Conservation (phyloP, 2,329 filamentous ascomycete species). For the Colletotrichum truncatum region DNA sequence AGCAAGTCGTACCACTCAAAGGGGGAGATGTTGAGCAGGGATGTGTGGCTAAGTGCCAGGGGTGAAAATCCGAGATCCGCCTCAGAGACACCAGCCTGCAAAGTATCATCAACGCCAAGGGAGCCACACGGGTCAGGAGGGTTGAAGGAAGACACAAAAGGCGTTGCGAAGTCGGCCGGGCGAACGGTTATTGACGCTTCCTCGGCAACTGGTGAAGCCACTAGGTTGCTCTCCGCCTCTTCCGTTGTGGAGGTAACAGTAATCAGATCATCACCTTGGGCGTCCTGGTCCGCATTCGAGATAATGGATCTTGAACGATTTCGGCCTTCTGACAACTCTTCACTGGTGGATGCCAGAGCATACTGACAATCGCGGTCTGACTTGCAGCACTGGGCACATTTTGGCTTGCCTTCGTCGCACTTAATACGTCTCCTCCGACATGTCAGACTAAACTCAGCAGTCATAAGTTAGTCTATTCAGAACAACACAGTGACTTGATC, state of each 20-base stretch:
- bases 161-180: background rate
- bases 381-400: slow-evolving; percentile 41
- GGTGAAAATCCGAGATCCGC: slow-evolving; percentile 16
- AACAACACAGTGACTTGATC: background rate
- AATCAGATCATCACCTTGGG: background rate
- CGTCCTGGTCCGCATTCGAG: background rate
- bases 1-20: slow-evolving; percentile 27
- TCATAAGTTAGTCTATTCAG: background rate
- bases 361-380: slow-evolving; percentile 13
- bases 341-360: background rate
- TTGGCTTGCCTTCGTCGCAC: slow-evolving; percentile 42
- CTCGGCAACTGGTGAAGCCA: background rate
- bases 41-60: slow-evolving; percentile 11
- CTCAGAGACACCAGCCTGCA: background rate
- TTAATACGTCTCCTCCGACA: slow-evolving; percentile 46
- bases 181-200: background rate
- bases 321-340: background rate
- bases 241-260: background rate
- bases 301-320: background rate
- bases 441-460: slow-evolving; percentile 37
- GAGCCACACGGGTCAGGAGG: background rate
- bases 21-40: slow-evolving; percentile 20
- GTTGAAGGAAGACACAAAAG: slow-evolving; percentile 8
- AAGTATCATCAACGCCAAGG: background rate
- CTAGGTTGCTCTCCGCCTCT: background rate